Conservation (phyloP, 139 green algal genomes). For the Haematococcus lacustris region DNA sequence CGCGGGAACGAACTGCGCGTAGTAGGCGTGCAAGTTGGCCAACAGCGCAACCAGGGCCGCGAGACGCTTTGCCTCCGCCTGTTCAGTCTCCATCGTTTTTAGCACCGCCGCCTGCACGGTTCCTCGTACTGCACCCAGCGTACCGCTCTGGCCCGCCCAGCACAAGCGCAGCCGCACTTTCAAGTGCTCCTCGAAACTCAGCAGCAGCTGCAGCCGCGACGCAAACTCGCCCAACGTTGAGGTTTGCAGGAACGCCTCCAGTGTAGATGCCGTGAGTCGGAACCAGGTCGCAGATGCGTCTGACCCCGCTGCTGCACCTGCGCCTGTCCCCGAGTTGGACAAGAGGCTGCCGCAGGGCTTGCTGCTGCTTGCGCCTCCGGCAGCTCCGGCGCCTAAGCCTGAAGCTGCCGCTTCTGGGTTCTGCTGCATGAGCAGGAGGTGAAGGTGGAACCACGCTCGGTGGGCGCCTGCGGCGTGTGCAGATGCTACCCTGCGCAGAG, state of each 20-base stretch:
- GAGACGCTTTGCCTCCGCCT: constrained; percentile 2
- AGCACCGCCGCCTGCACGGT: background rate
- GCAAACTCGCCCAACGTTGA: constrained; percentile 82
- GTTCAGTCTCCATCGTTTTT: background rate
- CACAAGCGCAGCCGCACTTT: constrained; percentile 10
- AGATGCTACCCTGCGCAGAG: constrained; percentile 46
- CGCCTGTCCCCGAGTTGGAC: background rate
- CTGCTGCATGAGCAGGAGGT: constrained; percentile 48
- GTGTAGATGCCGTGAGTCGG: constrained; percentile 25
- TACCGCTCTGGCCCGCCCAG: constrained; percentile 13
- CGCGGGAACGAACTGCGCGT: constrained; percentile 64
- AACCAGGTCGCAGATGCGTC: constrained; percentile 6
- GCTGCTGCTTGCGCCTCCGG: constrained; percentile 3
- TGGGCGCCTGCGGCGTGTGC: constrained; percentile 50
- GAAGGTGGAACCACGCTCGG: constrained; percentile 87
- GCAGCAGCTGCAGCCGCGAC: constrained; percentile 70
- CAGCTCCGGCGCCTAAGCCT: constrained; percentile 6
- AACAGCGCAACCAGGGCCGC: constrained; percentile 37
- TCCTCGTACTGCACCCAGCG: background rate
- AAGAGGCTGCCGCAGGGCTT: background rate
- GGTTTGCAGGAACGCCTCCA: constrained; percentile 89
- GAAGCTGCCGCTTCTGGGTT: constrained; percentile 5
- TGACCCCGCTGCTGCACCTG: background rate
- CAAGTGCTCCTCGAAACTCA: constrained; percentile 42
- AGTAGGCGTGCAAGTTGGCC: constrained; percentile 75